These are phyloP conservation scores for Pyrus hybrid DNA, from an alignment of 331 rosid genomes.

Conservation along the genomic window DNA sequence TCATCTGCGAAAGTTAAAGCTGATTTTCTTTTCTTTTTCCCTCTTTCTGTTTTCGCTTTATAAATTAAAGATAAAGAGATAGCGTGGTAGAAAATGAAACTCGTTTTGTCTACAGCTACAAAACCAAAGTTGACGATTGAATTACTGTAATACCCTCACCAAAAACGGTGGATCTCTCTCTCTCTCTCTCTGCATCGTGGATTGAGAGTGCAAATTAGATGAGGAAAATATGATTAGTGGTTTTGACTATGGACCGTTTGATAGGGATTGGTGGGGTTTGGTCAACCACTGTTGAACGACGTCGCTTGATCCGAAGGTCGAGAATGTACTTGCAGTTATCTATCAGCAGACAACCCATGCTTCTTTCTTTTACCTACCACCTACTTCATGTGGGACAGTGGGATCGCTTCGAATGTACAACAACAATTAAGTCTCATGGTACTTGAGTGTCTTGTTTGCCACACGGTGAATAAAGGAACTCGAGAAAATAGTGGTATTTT, in stretches of 20 bases:
- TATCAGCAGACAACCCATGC: neutral
- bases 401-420: neutral
- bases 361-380: neutral
- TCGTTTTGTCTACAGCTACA: neutral
- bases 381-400: neutral
- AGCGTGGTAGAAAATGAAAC: conserved; percentile 9
- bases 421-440: neutral
- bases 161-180: neutral
- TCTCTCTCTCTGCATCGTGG: neutral
- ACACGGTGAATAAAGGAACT: too few relatives aligned
- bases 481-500: too few relatives aligned
- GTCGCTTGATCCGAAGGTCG: neutral
- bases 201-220: neutral
- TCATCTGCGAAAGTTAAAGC: conserved; percentile 14
- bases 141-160: neutral
- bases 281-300: conserved; percentile 27
- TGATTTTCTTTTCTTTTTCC: neutral
- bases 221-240: neutral
- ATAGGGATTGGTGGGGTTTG: conserved; percentile 38
- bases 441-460: neutral
- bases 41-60: neutral
- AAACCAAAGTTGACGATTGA: conserved; percentile 17
- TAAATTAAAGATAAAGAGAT: conserved; percentile 8
- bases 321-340: neutral
- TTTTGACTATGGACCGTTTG: conserved; percentile 13